Evolutionary conservation across 371 early-diverging fungal genomes (phyloP).

Genomic region (Catenaria anguillulae): DNA sequence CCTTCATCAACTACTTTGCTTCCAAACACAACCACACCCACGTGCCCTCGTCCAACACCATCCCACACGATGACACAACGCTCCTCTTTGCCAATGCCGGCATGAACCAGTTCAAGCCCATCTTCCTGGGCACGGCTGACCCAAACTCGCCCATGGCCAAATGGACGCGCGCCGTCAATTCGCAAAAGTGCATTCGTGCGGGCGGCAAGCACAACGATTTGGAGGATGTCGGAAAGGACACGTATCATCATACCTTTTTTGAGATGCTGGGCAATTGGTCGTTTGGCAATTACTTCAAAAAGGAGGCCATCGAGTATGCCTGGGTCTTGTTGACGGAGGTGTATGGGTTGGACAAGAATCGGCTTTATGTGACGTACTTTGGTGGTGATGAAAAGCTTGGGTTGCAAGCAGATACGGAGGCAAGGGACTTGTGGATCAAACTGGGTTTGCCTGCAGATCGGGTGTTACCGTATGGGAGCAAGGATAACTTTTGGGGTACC

Average conservation of each 20-base stretch:
- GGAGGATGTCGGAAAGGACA: constrained; percentile 61
- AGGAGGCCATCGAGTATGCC: constrained; percentile 44
- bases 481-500: constrained; percentile 69
- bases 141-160: constrained; percentile 48
- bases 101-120: constrained; percentile 64
- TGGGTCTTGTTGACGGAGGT: constrained; percentile 55
- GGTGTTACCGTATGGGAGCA: constrained; percentile 40
- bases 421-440: constrained; percentile 45
- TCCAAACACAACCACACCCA: constrained; percentile 27
- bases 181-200: constrained; percentile 62
- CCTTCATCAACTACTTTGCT: constrained; percentile 21
- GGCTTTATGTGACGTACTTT: constrained; percentile 34
- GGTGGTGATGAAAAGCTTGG: constrained; percentile 24
- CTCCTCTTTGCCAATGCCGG: constrained; percentile 67
- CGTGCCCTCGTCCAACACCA: constrained; percentile 37
- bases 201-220: constrained; percentile 73
- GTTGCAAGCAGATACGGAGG: constrained; percentile 45
- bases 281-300: constrained; percentile 50
- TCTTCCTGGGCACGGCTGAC: too few relatives aligned
- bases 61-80: constrained; percentile 54
- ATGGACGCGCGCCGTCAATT: constrained; percentile 38
- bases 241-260: constrained; percentile 67
- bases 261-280: constrained; percentile 76
- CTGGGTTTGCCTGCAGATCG: constrained; percentile 40
- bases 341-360: constrained; percentile 35